Evolutionary conservation across 257 asterid genomes (phyloP).

Genomic region (Forsythia suspensa): DNA sequence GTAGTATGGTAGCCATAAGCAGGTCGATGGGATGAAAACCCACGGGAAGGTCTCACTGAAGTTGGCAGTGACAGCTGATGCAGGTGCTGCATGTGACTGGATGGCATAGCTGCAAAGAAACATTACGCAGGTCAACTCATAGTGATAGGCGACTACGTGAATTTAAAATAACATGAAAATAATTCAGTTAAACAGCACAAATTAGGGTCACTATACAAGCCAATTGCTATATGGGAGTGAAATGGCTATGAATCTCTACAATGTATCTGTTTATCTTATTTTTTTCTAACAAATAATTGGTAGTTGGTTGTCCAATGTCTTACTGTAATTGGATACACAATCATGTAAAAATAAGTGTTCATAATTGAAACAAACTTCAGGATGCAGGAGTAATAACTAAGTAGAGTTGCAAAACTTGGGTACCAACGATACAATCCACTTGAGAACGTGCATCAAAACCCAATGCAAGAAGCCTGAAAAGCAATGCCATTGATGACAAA

Average conservation of each 20-base stretch:
- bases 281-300: not conserved
- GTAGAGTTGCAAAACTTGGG: not conserved
- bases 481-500: not conserved
- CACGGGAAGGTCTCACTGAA: slow-evolving; percentile 11
- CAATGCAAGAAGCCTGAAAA: not conserved
- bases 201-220: not conserved
- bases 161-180: not conserved
- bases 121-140: not conserved
- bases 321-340: not conserved
- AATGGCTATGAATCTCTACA: not conserved
- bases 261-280: not conserved
- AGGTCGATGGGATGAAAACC: not conserved
- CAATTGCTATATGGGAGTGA: not conserved
- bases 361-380: not conserved
- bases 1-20: slow-evolving; percentile 4
- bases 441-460: not conserved
- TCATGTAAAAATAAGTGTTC: too few relatives aligned
- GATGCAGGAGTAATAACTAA: not conserved
- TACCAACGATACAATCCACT: not conserved
- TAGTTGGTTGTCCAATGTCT: not conserved
- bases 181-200: not conserved
- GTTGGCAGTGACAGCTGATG: slow-evolving; percentile 4
- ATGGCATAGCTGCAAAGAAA: slow-evolving; percentile 22
- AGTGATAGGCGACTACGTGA: not conserved
- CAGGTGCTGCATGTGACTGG: slow-evolving; percentile 12